Conservation (phyloP, 1,139 yeast genomes). For the Candida neerlandica region DNA sequence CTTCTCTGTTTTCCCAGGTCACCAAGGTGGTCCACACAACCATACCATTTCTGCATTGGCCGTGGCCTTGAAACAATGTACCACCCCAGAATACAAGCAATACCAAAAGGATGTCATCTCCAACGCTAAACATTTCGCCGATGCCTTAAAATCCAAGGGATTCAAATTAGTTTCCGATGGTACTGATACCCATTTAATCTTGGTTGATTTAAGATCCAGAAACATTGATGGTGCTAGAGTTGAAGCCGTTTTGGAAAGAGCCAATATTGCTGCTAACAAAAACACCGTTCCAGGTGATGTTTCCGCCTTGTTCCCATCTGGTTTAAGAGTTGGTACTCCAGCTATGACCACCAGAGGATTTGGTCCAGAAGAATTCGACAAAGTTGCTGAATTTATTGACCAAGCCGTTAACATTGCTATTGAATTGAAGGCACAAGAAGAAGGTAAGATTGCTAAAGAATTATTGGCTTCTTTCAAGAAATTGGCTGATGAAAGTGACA, state of each 20-base stretch:
- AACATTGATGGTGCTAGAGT: constrained; percentile 95
- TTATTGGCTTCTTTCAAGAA: constrained; percentile 64
- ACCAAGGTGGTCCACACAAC: constrained; percentile 99
- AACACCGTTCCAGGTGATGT: constrained; percentile 96
- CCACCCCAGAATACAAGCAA: constrained; percentile 79
- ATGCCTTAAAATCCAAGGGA: constrained; percentile 65
- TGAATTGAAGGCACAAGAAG: constrained; percentile 59
- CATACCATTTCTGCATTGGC: constrained; percentile 96
- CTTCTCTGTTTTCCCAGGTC: constrained; percentile 97
- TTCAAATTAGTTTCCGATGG: constrained; percentile 87
- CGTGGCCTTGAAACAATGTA: constrained; percentile 90
- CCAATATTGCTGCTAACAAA: constrained; percentile 93
- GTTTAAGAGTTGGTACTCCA: constrained; percentile 95
- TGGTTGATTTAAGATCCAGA: constrained; percentile 81
- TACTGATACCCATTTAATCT: constrained; percentile 91
- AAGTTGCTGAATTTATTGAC: constrained; percentile 78
- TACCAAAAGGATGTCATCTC: constrained; percentile 82
- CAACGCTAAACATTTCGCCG: constrained; percentile 79
- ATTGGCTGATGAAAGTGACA: constrained; percentile 59
- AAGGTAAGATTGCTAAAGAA: constrained; percentile 63
- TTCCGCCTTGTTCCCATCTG: constrained; percentile 93
- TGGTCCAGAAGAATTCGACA: constrained; percentile 72
- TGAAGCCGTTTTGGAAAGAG: constrained; percentile 85
- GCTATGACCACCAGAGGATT: constrained; percentile 98
- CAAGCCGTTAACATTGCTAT: constrained; percentile 71